Base-by-base conservation (phyloP, 1,139 yeast genomes). In the Kluyveromyces sp. region DNA sequence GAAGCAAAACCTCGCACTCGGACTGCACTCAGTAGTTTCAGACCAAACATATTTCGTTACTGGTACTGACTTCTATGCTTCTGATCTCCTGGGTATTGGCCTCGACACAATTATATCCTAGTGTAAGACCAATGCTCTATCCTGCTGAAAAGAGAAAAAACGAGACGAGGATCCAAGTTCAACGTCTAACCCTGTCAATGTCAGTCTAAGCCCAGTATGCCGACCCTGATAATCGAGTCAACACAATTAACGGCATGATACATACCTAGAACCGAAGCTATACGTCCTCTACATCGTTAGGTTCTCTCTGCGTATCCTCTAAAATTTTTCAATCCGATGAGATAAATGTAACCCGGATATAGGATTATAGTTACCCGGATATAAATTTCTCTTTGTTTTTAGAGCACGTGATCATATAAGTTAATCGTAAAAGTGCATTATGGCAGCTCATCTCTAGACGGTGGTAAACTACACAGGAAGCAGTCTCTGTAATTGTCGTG, bases 1-100 rank as follows among this genome's bases (percentile, higher is more conserved):
- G 35, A 31, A 15, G 41, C 29, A 31, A 38, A 38, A 4, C 36
- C 41, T 38, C 41, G 41, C 41, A 38, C 41, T 7, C 30, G 35
- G 17, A 25, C 41, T n/a, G 36, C 25, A 17, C n/a, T 19, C 36
- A 35, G 28, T 26, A 35, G 19, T 25, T 17, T 35, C 15, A 25
- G 25, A 4, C 22, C 30, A 11, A 29, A 35, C 39, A 35, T 35
- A 4, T 13, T 12, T 7, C 7, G 15, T 30, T 15, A n/a, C 15
- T n/a, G 15, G 17, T 7, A 15, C 6, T n/a, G 33, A 4, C 17
- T 30, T 30, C 17, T 15, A 7, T 30, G 33, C 6, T 30, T n/a
- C 12, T 6, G 7, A 30, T 6, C 33, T 13, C 6, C n/a, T 13
- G 7, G 7, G 11, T 15, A 30, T n/a, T 30, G 7, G 33, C 7